Conservation (phyloP, 495 filamentous ascomycete genomes). For the Niebla homalea region DNA sequence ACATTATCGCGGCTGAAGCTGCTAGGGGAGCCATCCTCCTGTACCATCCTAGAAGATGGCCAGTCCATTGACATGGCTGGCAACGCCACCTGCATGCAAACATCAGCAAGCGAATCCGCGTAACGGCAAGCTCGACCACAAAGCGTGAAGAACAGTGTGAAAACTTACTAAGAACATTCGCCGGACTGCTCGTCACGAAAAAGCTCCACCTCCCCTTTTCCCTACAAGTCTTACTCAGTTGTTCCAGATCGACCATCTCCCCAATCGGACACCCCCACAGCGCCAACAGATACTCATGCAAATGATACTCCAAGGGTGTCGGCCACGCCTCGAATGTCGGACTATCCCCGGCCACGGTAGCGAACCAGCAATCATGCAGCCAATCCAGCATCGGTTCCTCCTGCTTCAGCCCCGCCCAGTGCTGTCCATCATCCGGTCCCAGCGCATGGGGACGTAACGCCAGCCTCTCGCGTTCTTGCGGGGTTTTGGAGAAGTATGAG, state of each 20-base stretch:
- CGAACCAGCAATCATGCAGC: conserved; percentile 34
- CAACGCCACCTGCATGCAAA: neutral
- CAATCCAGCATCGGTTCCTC: conserved; percentile 45
- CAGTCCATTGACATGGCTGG: conserved; percentile 2
- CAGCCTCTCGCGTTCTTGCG: conserved; percentile 27
- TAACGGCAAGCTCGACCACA: too few species aligned
- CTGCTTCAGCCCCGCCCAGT: conserved; percentile 44
- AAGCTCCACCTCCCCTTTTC: conserved; percentile 49
- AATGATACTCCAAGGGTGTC: conserved; percentile 11
- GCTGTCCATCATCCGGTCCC: conserved; percentile 29
- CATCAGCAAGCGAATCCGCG: neutral
- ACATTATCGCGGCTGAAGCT: too few species aligned
- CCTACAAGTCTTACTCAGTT: conserved; percentile 31
- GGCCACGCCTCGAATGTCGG: conserved; percentile 53
- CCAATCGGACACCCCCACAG: conserved; percentile 51
- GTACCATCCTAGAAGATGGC: conserved; percentile 1
- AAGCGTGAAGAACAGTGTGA: neutral
- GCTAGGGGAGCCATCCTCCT: neutral
- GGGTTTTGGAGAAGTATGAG: conserved; percentile 31
- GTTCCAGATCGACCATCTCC: conserved; percentile 49
- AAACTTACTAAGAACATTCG: conserved; percentile 6
- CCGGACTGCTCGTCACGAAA: conserved; percentile 48
- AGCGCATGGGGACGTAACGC: conserved; percentile 27
- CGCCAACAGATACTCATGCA: conserved; percentile 33
- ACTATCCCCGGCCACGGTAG: conserved; percentile 46